A percentile compares a stretch with the other conserved stretches of the same genome.
These are phyloP conservation scores for Triticum urartu DNA, from an alignment of 176 grass and related monocot genomes.

Conservation along the genomic window DNA sequence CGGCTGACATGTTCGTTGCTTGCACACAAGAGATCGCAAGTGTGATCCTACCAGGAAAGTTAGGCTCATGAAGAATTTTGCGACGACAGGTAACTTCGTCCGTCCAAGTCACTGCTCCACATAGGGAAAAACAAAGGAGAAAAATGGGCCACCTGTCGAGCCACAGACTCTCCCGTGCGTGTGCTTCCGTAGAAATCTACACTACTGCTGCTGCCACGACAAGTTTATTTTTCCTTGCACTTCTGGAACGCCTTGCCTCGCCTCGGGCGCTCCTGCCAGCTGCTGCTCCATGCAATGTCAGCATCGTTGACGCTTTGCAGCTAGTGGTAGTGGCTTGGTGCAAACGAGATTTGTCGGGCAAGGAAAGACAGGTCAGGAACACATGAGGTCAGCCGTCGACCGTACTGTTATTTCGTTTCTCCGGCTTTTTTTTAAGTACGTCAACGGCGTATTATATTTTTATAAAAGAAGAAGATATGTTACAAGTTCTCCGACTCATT, in stretches of 20 bases:
- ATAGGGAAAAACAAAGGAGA: not conserved
- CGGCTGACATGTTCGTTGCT: not conserved
- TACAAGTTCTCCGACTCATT: too few species aligned
- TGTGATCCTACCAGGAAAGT: not conserved
- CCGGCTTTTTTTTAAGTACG: not conserved
- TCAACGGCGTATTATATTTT: too few species aligned
- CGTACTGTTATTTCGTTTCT: not conserved
- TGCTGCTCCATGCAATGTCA: constrained; percentile 19
- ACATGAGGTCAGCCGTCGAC: constrained; percentile 28
- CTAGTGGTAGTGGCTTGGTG: not conserved
- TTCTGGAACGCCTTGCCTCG: not conserved
- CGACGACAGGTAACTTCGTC: constrained; percentile 9
- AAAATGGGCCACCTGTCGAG: constrained; percentile 21
- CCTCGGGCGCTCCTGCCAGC: not conserved
- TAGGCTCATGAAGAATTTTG: constrained; percentile 20
- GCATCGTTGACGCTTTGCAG: not conserved
- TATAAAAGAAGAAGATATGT: too few species aligned
- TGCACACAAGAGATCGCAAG: not conserved
- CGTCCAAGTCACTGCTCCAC: not conserved
- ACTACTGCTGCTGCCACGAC: not conserved
- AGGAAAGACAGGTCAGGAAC: constrained; percentile 36
- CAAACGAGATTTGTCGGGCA: constrained; percentile 14
- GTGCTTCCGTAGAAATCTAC: not conserved
- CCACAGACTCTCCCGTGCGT: not conserved
- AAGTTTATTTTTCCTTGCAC: not conserved